phyloP scores from a whole-genome alignment of 768 basidiomycete species.

The Phanerochaete carnosa region DNA sequence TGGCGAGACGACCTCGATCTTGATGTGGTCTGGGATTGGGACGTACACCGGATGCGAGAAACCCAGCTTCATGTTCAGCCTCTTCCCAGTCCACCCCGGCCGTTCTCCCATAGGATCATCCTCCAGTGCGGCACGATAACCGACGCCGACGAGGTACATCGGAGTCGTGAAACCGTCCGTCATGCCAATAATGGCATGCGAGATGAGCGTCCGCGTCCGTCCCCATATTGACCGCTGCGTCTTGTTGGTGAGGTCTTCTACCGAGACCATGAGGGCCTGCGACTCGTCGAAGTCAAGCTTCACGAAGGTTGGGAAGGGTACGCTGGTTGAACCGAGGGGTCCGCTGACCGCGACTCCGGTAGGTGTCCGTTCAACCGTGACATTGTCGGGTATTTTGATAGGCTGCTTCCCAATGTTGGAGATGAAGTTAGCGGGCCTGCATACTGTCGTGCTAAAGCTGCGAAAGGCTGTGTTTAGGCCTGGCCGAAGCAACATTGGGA shows the following conservation, averaged over 20 bases:
- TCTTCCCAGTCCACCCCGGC: slow-evolving; percentile 56
- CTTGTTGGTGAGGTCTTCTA: slow-evolving; percentile 64
- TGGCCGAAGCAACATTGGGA: slow-evolving; percentile 1
- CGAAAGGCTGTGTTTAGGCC: slow-evolving; percentile 2
- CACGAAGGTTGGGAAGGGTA: slow-evolving; percentile 49
- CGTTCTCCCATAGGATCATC: slow-evolving; percentile 61
- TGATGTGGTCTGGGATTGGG: slow-evolving; percentile 79
- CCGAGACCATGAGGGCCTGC: slow-evolving; percentile 32
- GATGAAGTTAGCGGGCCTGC: slow-evolving; percentile 19
- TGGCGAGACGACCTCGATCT: slow-evolving; percentile 72
- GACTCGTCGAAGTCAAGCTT: slow-evolving; percentile 32
- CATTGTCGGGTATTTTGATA: slow-evolving; percentile 50
- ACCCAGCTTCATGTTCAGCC: slow-evolving; percentile 89
- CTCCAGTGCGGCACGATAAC: slow-evolving; percentile 87
- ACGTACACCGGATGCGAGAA: slow-evolving; percentile 86
- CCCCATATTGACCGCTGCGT: slow-evolving; percentile 93
- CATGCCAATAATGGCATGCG: slow-evolving; percentile 88
- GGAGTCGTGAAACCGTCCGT: slow-evolving; percentile 83
- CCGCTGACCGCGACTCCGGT: slow-evolving; percentile 52
- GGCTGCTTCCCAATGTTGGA: slow-evolving; percentile 49
- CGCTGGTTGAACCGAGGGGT: slow-evolving; percentile 48
- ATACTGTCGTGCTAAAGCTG: slow-evolving; percentile 7
- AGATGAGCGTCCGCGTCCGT: slow-evolving; percentile 85
- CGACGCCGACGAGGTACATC: slow-evolving; percentile 90
- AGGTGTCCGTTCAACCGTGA: slow-evolving; percentile 34